Evolutionary conservation across 768 basidiomycete species (phyloP), one percentile per base, ranked within the genome.

Genomic region (Vararia minispora): DNA sequence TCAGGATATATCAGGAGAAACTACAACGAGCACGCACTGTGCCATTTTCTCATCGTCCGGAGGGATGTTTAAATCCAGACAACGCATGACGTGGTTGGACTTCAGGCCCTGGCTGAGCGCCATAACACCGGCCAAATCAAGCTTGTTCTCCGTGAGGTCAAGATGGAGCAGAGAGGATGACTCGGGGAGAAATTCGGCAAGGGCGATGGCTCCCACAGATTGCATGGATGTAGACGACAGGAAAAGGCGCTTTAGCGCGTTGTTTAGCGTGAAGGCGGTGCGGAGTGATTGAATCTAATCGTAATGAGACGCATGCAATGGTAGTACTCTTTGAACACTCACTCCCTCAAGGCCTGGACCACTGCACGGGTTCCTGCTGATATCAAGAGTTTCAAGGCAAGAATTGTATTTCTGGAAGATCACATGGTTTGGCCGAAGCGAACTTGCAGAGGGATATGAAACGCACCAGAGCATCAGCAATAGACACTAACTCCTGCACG

Each of bases 101-200:
- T 86, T 86, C 35, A 99, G 61, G 0, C 91, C 87, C 2, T 77
- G 79, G 39, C 76, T 81, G 17, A 99, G 73, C 0, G 95, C 95
- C 76, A 97, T 81, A 3, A 95, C 83, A 13, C 88, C 92, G 0
- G 92, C 91, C 25, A 90, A 68, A 52, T 90, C 90, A 23, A 98
- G 62, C 5, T 66, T 58, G 55, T 94, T 94, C 48, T 71, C 63
- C 0, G 90, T 95, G 21, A 95, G 61, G 58, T 97, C 95, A 38
- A 99, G 76, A 57, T 98, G 92, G 0, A 97, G 67, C 4, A 99
- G 67, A 0, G 82, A 83, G 13, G 69, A 72, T 0, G 86, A 80
- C 56, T 98, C 92, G 0, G 92, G 91, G 1, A 98, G 73, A 64
- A 95, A 98, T 57, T 98, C 94, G 2, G 94, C 95, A 2, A 98